Evolutionary conservation across 192 early-diverging fungal species (phyloP).

Genomic region (Gigaspora rosea): DNA sequence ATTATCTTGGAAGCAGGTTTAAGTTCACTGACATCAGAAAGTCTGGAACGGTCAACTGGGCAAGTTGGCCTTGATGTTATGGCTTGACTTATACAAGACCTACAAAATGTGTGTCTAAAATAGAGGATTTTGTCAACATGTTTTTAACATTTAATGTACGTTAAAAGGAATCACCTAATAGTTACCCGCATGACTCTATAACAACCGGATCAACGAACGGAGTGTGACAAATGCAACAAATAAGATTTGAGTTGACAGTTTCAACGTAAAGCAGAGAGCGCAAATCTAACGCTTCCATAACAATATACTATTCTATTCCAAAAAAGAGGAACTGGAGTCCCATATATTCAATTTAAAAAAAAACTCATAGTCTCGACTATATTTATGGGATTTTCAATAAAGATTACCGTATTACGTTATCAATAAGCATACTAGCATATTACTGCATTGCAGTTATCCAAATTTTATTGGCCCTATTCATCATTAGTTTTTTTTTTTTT

Average conservation of each 20-base stretch:
- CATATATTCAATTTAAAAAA: no score
- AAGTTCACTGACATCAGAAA: slow-evolving; percentile 42
- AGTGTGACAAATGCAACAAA: slow-evolving; percentile 50
- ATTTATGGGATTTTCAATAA: no score
- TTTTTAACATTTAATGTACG: neutral
- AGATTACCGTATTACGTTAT: no score
- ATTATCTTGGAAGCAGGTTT: slow-evolving; percentile 61
- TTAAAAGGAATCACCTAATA: neutral
- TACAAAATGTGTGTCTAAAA: slow-evolving; percentile 68
- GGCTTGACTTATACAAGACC: slow-evolving; percentile 57
- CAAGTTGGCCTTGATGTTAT: slow-evolving; percentile 50
- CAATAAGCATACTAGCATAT: no score
- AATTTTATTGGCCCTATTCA: no score
- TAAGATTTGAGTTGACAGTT: slow-evolving; percentile 42
- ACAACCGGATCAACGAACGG: slow-evolving; percentile 51
- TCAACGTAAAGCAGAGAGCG: slow-evolving; percentile 34
- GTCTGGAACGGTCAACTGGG: slow-evolving; percentile 59
- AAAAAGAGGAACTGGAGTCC: no score
- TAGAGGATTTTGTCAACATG: neutral
- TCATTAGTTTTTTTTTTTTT: no score
- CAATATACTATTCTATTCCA: neutral
- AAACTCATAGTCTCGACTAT: no score
- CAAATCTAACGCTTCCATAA: slow-evolving; percentile 24
- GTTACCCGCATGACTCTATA: slow-evolving; percentile 45
- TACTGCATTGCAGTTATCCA: no score